A percentile compares a stretch with the other conserved stretches of the same genome.
Evolutionary conservation across 2,329 filamentous ascomycete species (phyloP).

Genomic region (Camillea tinctor): DNA sequence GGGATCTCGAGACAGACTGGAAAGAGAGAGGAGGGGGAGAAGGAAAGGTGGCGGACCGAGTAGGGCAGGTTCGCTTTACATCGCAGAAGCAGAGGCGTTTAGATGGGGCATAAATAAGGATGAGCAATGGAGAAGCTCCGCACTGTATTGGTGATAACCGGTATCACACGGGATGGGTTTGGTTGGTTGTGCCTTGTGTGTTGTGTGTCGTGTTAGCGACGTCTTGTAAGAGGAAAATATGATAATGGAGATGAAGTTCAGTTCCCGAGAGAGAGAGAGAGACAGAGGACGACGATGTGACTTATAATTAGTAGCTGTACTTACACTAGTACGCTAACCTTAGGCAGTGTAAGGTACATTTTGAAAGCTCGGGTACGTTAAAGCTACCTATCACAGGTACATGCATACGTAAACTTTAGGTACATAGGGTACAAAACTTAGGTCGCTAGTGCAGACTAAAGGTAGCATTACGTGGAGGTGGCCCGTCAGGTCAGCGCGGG

Average conservation of each 20-base stretch:
- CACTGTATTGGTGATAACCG: neutral
- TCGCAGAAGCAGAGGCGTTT: slow-evolving; percentile 22
- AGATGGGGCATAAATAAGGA: neutral
- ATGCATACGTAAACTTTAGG: no score
- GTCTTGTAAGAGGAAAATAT: neutral
- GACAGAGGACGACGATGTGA: no score
- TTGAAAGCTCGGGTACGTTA: no score
- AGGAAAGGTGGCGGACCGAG: slow-evolving; percentile 3
- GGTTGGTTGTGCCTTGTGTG: neutral
- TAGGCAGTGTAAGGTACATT: no score
- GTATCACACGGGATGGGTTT: neutral
- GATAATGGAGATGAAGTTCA: no score
- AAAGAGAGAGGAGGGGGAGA: neutral
- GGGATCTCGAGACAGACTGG: slow-evolving; percentile 8
- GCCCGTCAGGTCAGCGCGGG: neutral
- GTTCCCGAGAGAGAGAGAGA: no score
- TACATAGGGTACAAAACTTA: no score
- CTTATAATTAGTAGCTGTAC: neutral
- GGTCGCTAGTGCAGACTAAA: neutral
- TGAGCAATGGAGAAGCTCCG: slow-evolving; percentile 5
- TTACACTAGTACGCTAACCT: no score
- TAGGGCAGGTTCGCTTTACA: slow-evolving; percentile 15
- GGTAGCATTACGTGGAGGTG: neutral
- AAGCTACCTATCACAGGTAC: no score
- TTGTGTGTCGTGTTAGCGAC: neutral